Evolutionary conservation across 352 stramenopile genomes (phyloP).

Genomic region (Globisporangium middletonii): DNA sequence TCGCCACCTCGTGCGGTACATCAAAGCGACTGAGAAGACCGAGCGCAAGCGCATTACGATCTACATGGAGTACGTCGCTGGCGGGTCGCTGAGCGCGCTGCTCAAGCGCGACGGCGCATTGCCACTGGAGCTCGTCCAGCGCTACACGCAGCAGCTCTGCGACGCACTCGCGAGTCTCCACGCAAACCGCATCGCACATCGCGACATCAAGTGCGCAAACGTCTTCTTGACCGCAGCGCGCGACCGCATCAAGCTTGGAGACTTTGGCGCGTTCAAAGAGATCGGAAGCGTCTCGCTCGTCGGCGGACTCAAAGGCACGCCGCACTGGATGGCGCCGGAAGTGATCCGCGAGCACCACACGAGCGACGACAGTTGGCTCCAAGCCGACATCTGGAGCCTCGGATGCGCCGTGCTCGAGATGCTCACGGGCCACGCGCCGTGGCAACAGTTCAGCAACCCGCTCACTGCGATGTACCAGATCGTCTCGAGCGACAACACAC

Average conservation of each 20-base stretch:
- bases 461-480: slow-evolving; percentile 91
- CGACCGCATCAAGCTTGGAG: slow-evolving; percentile 55
- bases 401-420: slow-evolving; percentile 92
- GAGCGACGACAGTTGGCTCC: slow-evolving; percentile 71
- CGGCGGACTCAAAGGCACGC: slow-evolving; percentile 81
- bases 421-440: slow-evolving; percentile 88
- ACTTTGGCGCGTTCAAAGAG: slow-evolving; percentile 79
- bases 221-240: slow-evolving; percentile 43
- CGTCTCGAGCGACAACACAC: slow-evolving; percentile 59
- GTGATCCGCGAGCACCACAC: slow-evolving; percentile 67
- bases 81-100: slow-evolving; percentile 60
- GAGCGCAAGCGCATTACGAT: slow-evolving; percentile 52
- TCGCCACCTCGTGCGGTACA: slow-evolving; percentile 55
- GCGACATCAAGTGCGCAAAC: slow-evolving; percentile 87
- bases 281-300: slow-evolving; percentile 61
- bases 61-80: slow-evolving; percentile 85
- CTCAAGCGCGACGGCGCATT: slow-evolving; percentile 50
- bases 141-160: slow-evolving; percentile 83
- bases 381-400: slow-evolving; percentile 91
- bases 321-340: slow-evolving; percentile 91
- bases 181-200: slow-evolving; percentile 81
- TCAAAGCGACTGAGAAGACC: slow-evolving; percentile 57
- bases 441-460: slow-evolving; percentile 84
- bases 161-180: slow-evolving; percentile 85
- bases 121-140: slow-evolving; percentile 28